Base-by-base conservation (phyloP, 2,329 filamentous ascomycete species). In the Phoma herbarum region DNA sequence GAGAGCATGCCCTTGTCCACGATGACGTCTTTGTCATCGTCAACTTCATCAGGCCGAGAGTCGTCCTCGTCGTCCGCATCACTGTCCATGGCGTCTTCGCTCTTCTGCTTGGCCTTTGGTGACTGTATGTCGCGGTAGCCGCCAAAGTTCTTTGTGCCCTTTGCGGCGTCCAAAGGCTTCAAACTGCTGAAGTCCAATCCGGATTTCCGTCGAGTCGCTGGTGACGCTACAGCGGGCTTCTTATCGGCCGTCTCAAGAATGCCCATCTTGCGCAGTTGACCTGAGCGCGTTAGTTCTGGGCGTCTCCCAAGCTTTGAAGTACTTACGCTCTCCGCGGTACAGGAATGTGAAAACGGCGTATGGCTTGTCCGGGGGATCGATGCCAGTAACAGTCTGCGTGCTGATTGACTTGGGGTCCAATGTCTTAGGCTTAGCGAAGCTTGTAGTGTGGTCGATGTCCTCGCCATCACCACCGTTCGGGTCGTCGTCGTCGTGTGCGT, bases 281-380 rank as follows among this genome's bases (percentile, higher is more conserved):
- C 93, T 96, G 16, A 9, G 52, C 39, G 25, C 33, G 52, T 63
- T 67, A 70, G 68, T 31, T 58, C 6, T 11, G 18, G 18, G 43
- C 12, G 51, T 6, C 2, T 20, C 14, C 5, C 7, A 49, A 3
- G 18, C 23, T 6, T 18, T 14, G 16, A 7, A 23, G 3, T 28
- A 87, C 92, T 83, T 83, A 96, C 94, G 90, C 75, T 97, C 91
- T 76, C 95, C 95, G 61, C 95, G 88, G 77, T 99, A 99, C 80
- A 98, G 92, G 77, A 99, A 99, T 26, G 96, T 98, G 77, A 99
- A 99, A 9, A 91, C 90, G 4, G 95, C 95, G 79, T 97, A 99
- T 3, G 96, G 95, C 78, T 94, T 95, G 63, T 98, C 94, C 20
- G 93, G 93, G 0, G 93, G 92, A 76, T 99, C 95, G 62, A 98